phyloP scores from a whole-genome alignment of 2,329 filamentous ascomycete species.

The Claviceps africana region DNA sequence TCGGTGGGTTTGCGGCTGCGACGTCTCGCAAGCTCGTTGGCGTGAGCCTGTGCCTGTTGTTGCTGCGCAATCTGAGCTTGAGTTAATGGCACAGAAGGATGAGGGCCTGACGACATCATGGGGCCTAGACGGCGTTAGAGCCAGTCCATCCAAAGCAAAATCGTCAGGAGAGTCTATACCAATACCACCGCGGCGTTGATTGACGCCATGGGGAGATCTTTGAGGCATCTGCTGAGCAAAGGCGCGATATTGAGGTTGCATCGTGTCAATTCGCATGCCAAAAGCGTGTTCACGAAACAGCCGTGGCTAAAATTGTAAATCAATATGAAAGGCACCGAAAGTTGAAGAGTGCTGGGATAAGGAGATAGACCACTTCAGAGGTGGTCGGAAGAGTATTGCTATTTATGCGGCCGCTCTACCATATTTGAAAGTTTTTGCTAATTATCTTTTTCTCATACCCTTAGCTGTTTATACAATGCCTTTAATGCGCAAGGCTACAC shows the following conservation, averaged over 20 bases:
- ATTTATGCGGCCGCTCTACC: too few relatives aligned
- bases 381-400: too few relatives aligned
- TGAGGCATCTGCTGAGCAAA: slow-evolving; percentile 38
- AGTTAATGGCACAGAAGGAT: slow-evolving; percentile 36
- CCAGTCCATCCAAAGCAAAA: neutral
- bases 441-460: too few relatives aligned
- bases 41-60: slow-evolving; percentile 37
- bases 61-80: slow-evolving; percentile 39
- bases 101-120: slow-evolving; percentile 41
- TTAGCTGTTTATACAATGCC: too few relatives aligned
- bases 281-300: neutral
- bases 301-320: neutral
- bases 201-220: slow-evolving; percentile 32
- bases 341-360: too few relatives aligned
- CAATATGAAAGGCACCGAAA: too few relatives aligned
- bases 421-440: too few relatives aligned
- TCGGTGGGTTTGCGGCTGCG: slow-evolving; percentile 84
- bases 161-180: slow-evolving; percentile 22
- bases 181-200: slow-evolving; percentile 38
- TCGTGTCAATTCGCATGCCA: slow-evolving; percentile 15
- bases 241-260: slow-evolving; percentile 40
- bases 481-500: too few relatives aligned
- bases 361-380: too few relatives aligned
- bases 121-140: slow-evolving; percentile 26
- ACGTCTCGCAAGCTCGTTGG: slow-evolving; percentile 58